phyloP scores from a whole-genome alignment of 805 yeast genomes.

The Myxozyma neotropica region DNA sequence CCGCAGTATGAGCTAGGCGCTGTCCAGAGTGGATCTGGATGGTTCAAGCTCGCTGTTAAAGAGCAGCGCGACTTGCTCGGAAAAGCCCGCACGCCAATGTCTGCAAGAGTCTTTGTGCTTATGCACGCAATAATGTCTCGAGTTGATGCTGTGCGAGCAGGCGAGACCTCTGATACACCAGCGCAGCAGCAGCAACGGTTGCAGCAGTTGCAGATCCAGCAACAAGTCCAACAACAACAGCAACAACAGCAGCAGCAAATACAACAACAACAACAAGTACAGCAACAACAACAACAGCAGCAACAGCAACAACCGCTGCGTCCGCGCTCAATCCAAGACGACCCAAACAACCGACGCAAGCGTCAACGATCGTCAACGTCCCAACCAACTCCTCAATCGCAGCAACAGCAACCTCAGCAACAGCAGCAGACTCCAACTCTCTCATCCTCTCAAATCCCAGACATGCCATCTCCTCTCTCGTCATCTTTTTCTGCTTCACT shows the following conservation, averaged over 20 bases:
- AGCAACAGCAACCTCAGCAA: conserved; percentile 1
- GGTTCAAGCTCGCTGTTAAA: conserved; percentile 23
- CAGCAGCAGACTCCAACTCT: conserved; percentile 14
- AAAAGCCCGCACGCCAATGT: conserved; percentile 33
- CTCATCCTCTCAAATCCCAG: not conserved
- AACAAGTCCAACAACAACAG: conserved; percentile 8
- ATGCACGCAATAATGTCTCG: conserved; percentile 30
- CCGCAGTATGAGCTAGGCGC: conserved; percentile 19
- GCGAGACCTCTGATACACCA: not conserved
- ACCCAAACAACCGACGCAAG: conserved; percentile 14
- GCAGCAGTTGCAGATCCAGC: conserved; percentile 1
- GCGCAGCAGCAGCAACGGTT: conserved; percentile 6
- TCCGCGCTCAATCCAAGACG: conserved; percentile 9
- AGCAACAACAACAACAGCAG: conserved; percentile 34
- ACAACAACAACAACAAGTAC: conserved; percentile 7
- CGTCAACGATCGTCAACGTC: conserved; percentile 15
- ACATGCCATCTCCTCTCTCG: conserved; percentile 7
- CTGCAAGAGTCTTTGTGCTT: conserved; percentile 20
- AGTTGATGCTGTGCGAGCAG: conserved; percentile 11
- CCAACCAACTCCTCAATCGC: not conserved
- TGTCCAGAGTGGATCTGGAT: conserved; percentile 12
- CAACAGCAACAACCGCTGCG: conserved; percentile 12
- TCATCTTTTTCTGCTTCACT: conserved; percentile 1
- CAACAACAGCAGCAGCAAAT: conserved; percentile 10
- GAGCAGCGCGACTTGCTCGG: conserved; percentile 32